phyloP scores from a whole-genome alignment of 2,329 filamentous ascomycete species.

The Lasiodiplodia theobromae region DNA sequence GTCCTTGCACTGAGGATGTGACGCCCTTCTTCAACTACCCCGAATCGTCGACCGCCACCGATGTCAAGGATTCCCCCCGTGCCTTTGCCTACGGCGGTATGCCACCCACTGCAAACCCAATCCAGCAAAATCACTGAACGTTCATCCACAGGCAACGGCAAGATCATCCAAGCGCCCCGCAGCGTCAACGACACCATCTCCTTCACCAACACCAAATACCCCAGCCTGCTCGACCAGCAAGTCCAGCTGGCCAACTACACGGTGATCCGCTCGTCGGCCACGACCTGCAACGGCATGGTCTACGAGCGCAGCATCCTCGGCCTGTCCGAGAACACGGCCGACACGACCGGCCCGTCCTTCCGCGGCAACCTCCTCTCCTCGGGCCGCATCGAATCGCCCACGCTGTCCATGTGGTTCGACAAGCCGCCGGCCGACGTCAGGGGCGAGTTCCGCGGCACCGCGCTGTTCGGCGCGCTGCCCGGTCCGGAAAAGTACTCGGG shows the following conservation, averaged over 20 bases:
- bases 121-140: neutral
- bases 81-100: slow-evolving; percentile 14
- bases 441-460: slow-evolving; percentile 40
- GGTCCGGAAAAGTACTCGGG: slow-evolving; percentile 42
- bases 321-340: slow-evolving; percentile 37
- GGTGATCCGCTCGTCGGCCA: slow-evolving; percentile 33
- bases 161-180: slow-evolving; percentile 28
- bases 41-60: slow-evolving; percentile 18
- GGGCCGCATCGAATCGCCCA: slow-evolving; percentile 37
- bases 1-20: slow-evolving; percentile 31
- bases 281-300: slow-evolving; percentile 35
- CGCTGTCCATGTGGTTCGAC: slow-evolving; percentile 48
- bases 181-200: slow-evolving; percentile 29
- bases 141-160: slow-evolving; percentile 29
- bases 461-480: slow-evolving; percentile 46
- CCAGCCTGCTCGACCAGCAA: slow-evolving; percentile 22
- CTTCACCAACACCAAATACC: slow-evolving; percentile 19
- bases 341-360: slow-evolving; percentile 39
- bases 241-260: slow-evolving; percentile 40
- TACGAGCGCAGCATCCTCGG: slow-evolving; percentile 40
- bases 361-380: slow-evolving; percentile 43
- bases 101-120: neutral
- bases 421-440: slow-evolving; percentile 34
- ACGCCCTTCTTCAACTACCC: slow-evolving; percentile 31
- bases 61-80: neutral